Evolutionary conservation across 345 rosid genomes (phyloP).

Genomic region (Ceriops tagal): DNA sequence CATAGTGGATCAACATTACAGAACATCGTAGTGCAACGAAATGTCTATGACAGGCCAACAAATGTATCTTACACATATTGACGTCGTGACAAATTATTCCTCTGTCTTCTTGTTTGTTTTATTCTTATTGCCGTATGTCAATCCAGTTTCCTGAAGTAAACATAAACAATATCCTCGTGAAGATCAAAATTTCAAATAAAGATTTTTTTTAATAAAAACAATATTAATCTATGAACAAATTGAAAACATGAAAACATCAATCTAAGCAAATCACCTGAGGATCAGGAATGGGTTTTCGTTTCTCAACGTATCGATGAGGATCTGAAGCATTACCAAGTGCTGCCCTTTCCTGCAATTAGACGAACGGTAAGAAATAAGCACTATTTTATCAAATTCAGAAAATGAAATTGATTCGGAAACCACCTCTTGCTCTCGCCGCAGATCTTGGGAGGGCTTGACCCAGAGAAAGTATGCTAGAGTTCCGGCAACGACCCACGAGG

Average conservation of each 20-base stretch:
- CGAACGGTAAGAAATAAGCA: background rate
- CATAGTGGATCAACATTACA: background rate
- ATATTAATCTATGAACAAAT: background rate
- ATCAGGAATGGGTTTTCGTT: slow-evolving; percentile 72
- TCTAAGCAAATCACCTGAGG: slow-evolving; percentile 53
- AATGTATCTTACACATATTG: slow-evolving; percentile 20
- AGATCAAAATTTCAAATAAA: background rate
- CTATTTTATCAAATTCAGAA: too few relatives aligned
- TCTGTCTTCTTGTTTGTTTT: slow-evolving; percentile 34
- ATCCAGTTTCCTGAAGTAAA: slow-evolving; percentile 55
- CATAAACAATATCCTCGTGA: background rate
- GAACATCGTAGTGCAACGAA: background rate
- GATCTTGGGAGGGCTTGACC: slow-evolving; percentile 91
- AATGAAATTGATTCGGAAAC: background rate
- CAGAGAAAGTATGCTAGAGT: slow-evolving; percentile 88
- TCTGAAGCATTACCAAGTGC: slow-evolving; percentile 62
- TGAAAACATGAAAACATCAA: background rate
- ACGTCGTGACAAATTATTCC: slow-evolving; percentile 14
- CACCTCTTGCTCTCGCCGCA: slow-evolving; percentile 76
- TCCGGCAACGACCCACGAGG: slow-evolving; percentile 93
- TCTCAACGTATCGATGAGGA: slow-evolving; percentile 63
- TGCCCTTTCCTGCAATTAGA: slow-evolving; percentile 53
- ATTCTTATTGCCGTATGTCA: slow-evolving; percentile 62
- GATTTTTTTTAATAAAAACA: too few relatives aligned
- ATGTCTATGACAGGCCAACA: background rate